Base-by-base conservation (phyloP, 257 asterid genomes). In the Nicotiana tomentosiformis region DNA sequence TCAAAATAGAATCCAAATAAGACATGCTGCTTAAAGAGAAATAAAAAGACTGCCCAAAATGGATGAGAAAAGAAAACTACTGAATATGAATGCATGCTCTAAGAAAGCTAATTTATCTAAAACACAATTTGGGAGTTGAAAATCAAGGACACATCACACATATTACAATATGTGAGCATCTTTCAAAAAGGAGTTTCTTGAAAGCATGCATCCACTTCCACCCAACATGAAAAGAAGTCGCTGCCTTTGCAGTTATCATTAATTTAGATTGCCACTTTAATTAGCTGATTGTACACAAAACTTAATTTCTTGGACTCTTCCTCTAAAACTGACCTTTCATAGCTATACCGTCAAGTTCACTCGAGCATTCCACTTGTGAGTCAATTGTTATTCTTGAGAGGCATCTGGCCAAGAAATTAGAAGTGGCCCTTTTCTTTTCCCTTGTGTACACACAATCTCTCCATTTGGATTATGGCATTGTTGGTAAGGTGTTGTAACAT, bases 91-190 rank as follows among this genome's bases (percentile, higher is more conserved):
- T 29, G 30, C 30, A 29, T 29, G 2, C 30, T 29, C 17, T 37
- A 29, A 33, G 37, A 32, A 39, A 78, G 56, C 17, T 78, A 51
- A 58, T 64, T 56, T 35, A 57, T 5, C 10, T 39, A 77, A 43
- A 84, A 69, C 76, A 65, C 61, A 72, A 61, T 26, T 69, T 80
- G 56, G 66, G 18, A 62, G 70, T 57, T 33, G 86, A 72, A 35
- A 67, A 72, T 78, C 23, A 74, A 3, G 20, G 68, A 66, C 32
- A 64, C 81, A 51, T 81, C 80, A 81, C 66, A 37, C 46, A 39
- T 7, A 53, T 53, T 16, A 12, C 17, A 64, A 55, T 81, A 76
- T 35, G 64, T 84, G 82, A 76, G 84, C 82, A 83, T 79, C 77
- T 78, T 35, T 16, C 66, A 82, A 51, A 72, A 23, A 49, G 3